Evolutionary conservation across 2,329 filamentous ascomycete genomes (phyloP), one percentile per base, ranked within the genome.

Genomic region (Claviceps pusilla): DNA sequence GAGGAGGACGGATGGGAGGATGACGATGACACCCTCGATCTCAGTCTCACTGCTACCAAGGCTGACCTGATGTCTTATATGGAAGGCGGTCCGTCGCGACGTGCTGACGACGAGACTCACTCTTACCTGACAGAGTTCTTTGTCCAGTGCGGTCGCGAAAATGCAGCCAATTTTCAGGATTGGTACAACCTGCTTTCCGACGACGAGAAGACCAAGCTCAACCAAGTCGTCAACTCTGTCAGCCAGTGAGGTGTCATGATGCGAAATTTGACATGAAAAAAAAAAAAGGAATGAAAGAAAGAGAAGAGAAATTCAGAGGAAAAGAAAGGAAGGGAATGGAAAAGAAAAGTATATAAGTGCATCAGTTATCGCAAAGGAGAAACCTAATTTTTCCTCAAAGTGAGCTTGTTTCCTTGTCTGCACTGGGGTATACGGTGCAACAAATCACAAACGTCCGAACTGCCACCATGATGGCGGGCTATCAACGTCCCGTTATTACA

Each of bases 1-100:
- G 86, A 86, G 10, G 87, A 89, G 55, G 88, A 87, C 55, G 86
- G 86, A 33, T 95, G 91, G 87, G 91, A 97, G 68, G 91, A 96
- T 62, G 81, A 95, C 48, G 79, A 83, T 1, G 81, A 86, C 57
- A 77, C 79, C 2, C 71, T 95, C 12, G 89, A 95, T 66, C 77
- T 96, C n/a, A 82, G 81, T 46, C 73, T 85, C 12, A 83, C 77
- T 3, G 70, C 76, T 31, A 84, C 79, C 45, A 86, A 86, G 68
- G 75, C 79, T 24, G 87, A 95, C 57, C 77, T 96, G 48, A 94
- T 95, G 87, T 80, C 82, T 1, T 89, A 80, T 63, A 78, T 81
- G 29, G 83, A 83, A 48, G 76, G 76, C 16, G 75, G 76, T 53
- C 75, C 64, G 48, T 71, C 72, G 61, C 80, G 89, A 53, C 80